Base-by-base conservation (phyloP, 306 rosid genomes). In the Gleditsia sinensis region DNA sequence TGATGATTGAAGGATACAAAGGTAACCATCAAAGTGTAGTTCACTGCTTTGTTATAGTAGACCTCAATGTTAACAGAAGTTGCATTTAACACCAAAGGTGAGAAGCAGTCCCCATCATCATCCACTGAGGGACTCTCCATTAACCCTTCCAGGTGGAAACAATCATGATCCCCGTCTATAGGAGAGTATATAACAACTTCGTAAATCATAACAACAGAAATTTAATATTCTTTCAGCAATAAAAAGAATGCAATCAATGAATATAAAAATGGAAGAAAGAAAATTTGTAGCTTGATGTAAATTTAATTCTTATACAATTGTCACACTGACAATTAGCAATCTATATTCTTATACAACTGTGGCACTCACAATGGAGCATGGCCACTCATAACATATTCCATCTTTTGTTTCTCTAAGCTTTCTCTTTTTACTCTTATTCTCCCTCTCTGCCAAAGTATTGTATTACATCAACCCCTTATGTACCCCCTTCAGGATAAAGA, bases 21-120 rank as follows among this genome's bases (percentile, higher is more conserved):
- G 61, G 97, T 90, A 80, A 94, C 98, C 98, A 94, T 83, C 90
- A 94, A 87, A 64, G 98, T 94, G 82, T 88, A 88, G 90, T 94
- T 90, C 83, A 94, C 98, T 65, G 98, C 97, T 78, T 94, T 94
- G 85, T 90, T 94, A 74, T 90, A 90, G 85, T 91, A 90, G 75
- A 90, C 91, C 84, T 87, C 98, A 65, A 94, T 82, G 62, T 90
- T 91, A 79, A 88, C 88, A 48, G 98, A 91, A 30, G 97, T 89
- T 57, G 90, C 96, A 86, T 91, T 94, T 69, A 94, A 67, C 57
- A 81, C 70, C 65, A 94, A 74, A 42, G 98, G 95, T 54, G 96
- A 78, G 79, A 91, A 88, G 85, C 98, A 94, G 81, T 94, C 90
- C 72, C 92, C 93, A 71, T 82, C 91, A 34, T 78, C 94, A 79